Evolutionary conservation across 148 eudicot genomes (phyloP).

Genomic region (Suaeda aralocaspica): DNA sequence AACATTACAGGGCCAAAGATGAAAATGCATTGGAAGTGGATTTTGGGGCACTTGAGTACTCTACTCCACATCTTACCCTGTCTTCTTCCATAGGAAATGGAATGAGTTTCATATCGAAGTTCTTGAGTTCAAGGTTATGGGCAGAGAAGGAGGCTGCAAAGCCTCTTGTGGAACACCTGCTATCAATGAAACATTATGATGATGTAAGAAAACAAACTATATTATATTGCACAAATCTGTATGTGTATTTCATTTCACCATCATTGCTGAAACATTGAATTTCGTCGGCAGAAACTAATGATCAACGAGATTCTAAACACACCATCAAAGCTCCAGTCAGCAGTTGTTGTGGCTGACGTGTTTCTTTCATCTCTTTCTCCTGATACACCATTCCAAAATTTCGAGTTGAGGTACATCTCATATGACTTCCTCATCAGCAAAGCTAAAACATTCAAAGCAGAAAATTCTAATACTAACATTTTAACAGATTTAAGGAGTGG

Average conservation of each 20-base stretch:
- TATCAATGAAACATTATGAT: slow-evolving; percentile 55
- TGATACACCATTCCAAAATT: slow-evolving; percentile 57
- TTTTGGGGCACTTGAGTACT: slow-evolving; percentile 73
- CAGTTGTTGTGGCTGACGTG: slow-evolving; percentile 72
- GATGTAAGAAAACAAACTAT: slow-evolving; percentile 42
- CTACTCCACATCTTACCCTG: slow-evolving; percentile 54
- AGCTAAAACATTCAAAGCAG: neutral
- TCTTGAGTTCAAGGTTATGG: slow-evolving; percentile 60
- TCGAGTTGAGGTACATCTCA: slow-evolving; percentile 56
- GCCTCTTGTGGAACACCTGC: slow-evolving; percentile 71
- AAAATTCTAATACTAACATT: neutral
- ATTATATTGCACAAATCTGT: neutral
- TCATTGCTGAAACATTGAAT: neutral
- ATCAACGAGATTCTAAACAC: slow-evolving; percentile 73
- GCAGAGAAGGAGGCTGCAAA: slow-evolving; percentile 45
- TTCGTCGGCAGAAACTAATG: slow-evolving; percentile 68
- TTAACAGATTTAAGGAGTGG: slow-evolving; percentile 78
- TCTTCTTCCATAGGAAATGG: slow-evolving; percentile 87
- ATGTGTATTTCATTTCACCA: neutral
- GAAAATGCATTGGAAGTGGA: slow-evolving; percentile 81
- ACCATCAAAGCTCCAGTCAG: slow-evolving; percentile 61
- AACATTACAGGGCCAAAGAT: slow-evolving; percentile 75
- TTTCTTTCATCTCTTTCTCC: slow-evolving; percentile 55
- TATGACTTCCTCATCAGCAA: neutral
- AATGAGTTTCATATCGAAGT: slow-evolving; percentile 53